Evolutionary conservation across 2,329 filamentous ascomycete species (phyloP), one percentile per base, ranked within the genome.

Genomic region (Penicillium sp.): DNA sequence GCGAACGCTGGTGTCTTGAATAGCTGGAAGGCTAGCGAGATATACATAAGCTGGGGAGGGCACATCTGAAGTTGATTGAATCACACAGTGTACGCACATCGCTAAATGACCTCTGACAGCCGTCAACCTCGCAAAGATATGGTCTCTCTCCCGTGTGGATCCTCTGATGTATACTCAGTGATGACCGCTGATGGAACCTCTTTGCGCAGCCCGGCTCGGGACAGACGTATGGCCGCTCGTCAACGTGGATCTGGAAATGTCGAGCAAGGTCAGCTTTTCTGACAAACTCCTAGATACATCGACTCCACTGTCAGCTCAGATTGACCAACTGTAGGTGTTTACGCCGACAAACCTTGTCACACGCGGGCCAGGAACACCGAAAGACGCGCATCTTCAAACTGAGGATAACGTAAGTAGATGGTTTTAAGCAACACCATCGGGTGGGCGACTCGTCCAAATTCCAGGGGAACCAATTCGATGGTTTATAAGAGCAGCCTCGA

Each of bases 201-300:
- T 38, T 52, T 9, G 50, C 19, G 9, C 50, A 52, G 19, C 50
- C 50, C 13, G 31, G 29, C 11, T 35, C 29, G 4, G 50, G 3
- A 30, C 50, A 52, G 1, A n/a, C 50, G 7, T 35, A 52, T 7
- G 50, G 50, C 17, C 50, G n/a, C 30, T 52, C 50, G 15, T 52
- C 50, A 5, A 38, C 29, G 30, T 52, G 50, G 50, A 52, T 52
- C 50, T 52, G 50, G 8, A 31, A 52, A n/a, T 52, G 50, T 41
- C 50, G 50, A 23, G 50, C 5, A 2, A 52, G 50, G 15, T 52
- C 50, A 17, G 50, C 50, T n/a, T 52, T 52, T 5, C 50, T 29
- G 17, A 52, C 50, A 3, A 52, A 52, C 31, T 52, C 50, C 50
- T 52, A 15, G n/a, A 0, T 26, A 26, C 1, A 26, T 26, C 3